These are phyloP conservation scores for Penicillium crustosum DNA, from an alignment of 2,329 filamentous ascomycete genomes.

Conservation along the genomic window DNA sequence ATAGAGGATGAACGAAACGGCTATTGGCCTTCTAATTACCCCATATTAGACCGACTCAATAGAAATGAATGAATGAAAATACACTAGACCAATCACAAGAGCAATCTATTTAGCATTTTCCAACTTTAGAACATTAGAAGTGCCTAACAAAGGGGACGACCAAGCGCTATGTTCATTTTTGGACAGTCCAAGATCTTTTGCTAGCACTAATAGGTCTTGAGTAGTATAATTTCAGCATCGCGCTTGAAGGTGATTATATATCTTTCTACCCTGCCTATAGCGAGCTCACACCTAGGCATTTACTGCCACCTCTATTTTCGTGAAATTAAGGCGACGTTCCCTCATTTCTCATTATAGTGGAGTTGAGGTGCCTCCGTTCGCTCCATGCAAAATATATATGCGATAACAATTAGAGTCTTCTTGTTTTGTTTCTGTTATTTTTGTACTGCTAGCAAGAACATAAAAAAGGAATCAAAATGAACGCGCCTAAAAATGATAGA, in stretches of 20 bases:
- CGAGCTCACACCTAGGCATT: not conserved
- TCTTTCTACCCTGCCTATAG: not conserved
- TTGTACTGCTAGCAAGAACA: too few species aligned
- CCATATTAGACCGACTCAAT: not conserved
- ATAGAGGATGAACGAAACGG: not conserved
- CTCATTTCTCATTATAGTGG: not conserved
- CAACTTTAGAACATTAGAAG: not conserved
- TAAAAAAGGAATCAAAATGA: too few species aligned
- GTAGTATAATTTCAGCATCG: not conserved
- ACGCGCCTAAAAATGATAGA: not conserved
- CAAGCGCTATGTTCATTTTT: not conserved
- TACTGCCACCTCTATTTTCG: not conserved
- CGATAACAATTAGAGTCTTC: too few species aligned
- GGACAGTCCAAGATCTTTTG: not conserved
- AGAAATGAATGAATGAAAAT: not conserved
- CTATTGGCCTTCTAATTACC: not conserved
- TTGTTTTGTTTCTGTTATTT: too few species aligned
- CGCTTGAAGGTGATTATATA: not conserved
- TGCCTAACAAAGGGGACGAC: not conserved
- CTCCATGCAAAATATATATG: too few species aligned
- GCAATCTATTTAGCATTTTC: not conserved
- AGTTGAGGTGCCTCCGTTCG: too few species aligned
- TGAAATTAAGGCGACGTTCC: not conserved
- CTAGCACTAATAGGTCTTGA: not conserved
- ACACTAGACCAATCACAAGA: not conserved